Conservation (phyloP, 768 basidiomycete genomes). For the Macrolepiota fuliginosa region DNA sequence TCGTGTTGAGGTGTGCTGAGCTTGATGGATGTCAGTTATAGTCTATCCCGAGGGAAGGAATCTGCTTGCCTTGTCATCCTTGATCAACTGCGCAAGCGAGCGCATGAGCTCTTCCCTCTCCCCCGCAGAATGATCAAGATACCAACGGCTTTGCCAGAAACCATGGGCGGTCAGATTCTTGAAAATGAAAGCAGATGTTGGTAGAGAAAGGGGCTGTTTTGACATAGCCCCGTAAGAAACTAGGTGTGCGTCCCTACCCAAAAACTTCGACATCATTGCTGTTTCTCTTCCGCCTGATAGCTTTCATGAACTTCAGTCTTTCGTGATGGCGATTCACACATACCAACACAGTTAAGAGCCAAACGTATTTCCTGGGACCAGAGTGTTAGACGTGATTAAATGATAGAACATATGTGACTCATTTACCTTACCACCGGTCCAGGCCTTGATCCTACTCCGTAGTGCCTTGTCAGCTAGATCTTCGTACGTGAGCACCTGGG, state of each 20-base stretch:
- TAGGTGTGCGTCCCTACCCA: conserved; percentile 68
- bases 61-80: conserved; percentile 46
- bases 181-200: conserved; percentile 82
- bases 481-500: conserved; percentile 76
- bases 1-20: conserved; percentile 69
- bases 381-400: not conserved
- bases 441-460: conserved; percentile 52
- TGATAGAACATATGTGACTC: not conserved
- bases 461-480: conserved; percentile 60
- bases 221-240: conserved; percentile 94
- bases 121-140: conserved; percentile 40
- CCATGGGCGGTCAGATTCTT: conserved; percentile 75
- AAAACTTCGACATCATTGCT: conserved; percentile 61
- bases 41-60: not conserved
- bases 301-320: not conserved
- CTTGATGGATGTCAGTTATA: conserved; percentile 31
- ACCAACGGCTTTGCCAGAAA: conserved; percentile 81
- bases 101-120: conserved; percentile 53
- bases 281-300: conserved; percentile 59
- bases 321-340: conserved; percentile 12
- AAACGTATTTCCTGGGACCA: conserved; percentile 37
- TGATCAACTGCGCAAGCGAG: conserved; percentile 51
- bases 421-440: conserved; percentile 61
- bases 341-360: conserved; percentile 50
- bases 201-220: conserved; percentile 72